Base-by-base conservation (phyloP, 352 stramenopile genomes). In the Globisporangium ultimum region DNA sequence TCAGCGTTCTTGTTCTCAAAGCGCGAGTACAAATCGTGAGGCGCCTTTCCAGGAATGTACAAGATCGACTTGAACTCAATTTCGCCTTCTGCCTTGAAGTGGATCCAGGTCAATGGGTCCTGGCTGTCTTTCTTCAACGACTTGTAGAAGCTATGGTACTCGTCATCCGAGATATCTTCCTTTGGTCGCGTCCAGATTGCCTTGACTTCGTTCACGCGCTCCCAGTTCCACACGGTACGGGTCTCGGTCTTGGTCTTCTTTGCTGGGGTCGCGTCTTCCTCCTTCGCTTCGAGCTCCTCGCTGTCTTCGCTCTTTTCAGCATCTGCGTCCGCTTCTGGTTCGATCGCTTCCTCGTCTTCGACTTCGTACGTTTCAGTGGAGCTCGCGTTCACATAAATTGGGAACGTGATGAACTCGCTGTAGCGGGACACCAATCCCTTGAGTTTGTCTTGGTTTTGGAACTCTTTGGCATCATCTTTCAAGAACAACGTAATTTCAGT, bases 51-150 rank as follows among this genome's bases (percentile, higher is more conserved):
- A 17, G 98, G 98, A 7, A 99, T 74, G 81, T 98, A 99, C 43
- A 99, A 66, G 57, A 99, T 98, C 38, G 91, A 98, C 80, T 98
- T 99, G 87, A 99, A 99, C 72, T 99, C 98, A 53, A 99, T 97
- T 66, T 99, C 98, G 62, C 97, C 98, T 80, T 99, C 98, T 15
- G 96, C 97, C 70, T 98, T 97, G 78, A 99, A 99, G 79, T 99
- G 97, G 40, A 96, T 98, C 97, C 97, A 99, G n/a, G 91, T 89
- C 43, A 95, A 68, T 32, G 96, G 89, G 53, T 98, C 88, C 32
- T 71, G 74, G 10, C 71, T 73, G 55, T 97, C 88, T 74, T 99
- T 98, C 40, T 93, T 80, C 49, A 99, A 77, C 43, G 94, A 89
- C 66, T 98, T 96, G 84, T 97, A 99, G 71, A 99, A 99, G 51